A percentile compares a stretch with the other conserved stretches of the same genome.
These are phyloP conservation scores for Lasiosphaeriaceae sp. DNA, from an alignment of 495 filamentous ascomycete genomes.

Conservation along the genomic window DNA sequence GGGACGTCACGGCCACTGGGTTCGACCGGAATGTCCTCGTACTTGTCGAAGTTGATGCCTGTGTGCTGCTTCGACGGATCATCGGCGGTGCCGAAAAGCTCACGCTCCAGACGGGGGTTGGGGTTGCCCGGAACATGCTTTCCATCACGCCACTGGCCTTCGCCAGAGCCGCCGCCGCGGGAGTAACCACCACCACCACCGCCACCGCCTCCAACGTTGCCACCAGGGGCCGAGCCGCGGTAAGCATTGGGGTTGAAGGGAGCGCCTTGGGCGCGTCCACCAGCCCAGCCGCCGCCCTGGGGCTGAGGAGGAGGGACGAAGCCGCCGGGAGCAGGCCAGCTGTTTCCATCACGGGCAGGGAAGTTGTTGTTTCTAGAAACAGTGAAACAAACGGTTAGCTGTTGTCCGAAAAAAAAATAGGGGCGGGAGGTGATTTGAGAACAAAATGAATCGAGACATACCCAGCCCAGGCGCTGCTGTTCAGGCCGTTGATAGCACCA, in stretches of 20 bases:
- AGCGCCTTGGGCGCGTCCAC: conserved; percentile 11
- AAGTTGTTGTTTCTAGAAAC: conserved; percentile 39
- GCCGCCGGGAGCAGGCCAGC: conserved; percentile 24
- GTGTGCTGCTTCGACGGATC: conserved; percentile 92
- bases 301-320: conserved; percentile 24
- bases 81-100: conserved; percentile 90
- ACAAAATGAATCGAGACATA: conserved; percentile 34
- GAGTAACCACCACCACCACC: conserved; percentile 48
- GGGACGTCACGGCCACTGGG: conserved; percentile 92
- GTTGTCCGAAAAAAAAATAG: not conserved
- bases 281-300: conserved; percentile 15
- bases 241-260: conserved; percentile 55
- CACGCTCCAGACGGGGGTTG: conserved; percentile 86
- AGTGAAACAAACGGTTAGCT: conserved; percentile 15
- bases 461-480: conserved; percentile 62
- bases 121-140: conserved; percentile 89
- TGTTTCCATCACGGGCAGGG: conserved; percentile 31
- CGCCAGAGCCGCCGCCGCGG: conserved; percentile 73
- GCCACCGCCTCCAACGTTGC: conserved; percentile 40
- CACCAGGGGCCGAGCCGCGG: conserved; percentile 61
- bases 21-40: conserved; percentile 98
- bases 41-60: conserved; percentile 99
- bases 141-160: conserved; percentile 93
- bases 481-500: conserved; percentile 43
- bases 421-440: no score